phyloP scores from a whole-genome alignment of 169 alveolate genomes.

The Amoebophrya sp. region DNA sequence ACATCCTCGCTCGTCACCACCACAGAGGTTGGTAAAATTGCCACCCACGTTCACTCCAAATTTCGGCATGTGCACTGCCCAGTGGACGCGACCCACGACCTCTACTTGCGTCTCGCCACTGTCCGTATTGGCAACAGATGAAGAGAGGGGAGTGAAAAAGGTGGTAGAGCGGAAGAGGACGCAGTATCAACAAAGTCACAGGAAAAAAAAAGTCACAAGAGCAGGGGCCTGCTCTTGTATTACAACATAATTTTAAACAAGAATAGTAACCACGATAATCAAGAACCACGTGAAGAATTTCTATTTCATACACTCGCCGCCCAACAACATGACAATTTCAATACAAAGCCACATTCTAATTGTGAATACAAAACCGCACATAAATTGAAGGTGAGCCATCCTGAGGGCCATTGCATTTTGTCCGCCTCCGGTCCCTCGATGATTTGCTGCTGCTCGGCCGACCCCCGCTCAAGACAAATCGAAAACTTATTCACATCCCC shows the following conservation, averaged over 20 bases:
- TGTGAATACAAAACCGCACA: too few relatives aligned
- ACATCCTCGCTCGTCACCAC: neutral
- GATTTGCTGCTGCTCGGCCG: neutral
- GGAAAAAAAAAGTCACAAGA: too few relatives aligned
- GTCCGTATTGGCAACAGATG: neutral
- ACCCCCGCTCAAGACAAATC: neutral
- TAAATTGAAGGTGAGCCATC: neutral
- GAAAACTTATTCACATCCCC: neutral
- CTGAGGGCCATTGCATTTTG: neutral
- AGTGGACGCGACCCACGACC: neutral
- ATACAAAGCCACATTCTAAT: too few relatives aligned
- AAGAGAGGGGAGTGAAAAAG: too few relatives aligned
- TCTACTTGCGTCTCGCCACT: conserved; percentile 11
- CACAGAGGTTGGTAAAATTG: neutral
- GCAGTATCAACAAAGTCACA: too few relatives aligned
- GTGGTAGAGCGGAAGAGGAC: too few relatives aligned
- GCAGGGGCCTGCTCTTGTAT: too few relatives aligned
- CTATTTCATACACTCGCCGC: too few relatives aligned
- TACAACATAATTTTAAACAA: too few relatives aligned
- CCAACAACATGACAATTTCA: too few relatives aligned
- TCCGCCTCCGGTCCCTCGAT: neutral
- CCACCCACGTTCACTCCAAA: neutral
- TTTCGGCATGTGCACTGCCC: neutral
- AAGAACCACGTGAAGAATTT: too few relatives aligned
- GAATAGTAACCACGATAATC: too few relatives aligned